Percentiles rank a stretch among this genome's conserved stretches.
phyloP scores from a whole-genome alignment of 2,329 filamentous ascomycete genomes.

The Beauveria pseudobassiana region DNA sequence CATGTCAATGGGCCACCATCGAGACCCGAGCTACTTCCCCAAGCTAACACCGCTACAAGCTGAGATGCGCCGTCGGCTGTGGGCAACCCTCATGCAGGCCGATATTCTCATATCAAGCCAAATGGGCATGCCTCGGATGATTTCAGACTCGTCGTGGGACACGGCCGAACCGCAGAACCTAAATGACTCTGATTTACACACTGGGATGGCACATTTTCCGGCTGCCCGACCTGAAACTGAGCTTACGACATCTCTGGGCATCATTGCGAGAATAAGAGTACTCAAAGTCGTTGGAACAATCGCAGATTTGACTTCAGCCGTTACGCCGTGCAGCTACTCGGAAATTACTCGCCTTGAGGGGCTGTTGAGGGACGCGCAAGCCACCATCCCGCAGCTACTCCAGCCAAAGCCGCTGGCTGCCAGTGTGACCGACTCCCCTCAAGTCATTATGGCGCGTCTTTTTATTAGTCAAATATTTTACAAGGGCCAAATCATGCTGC shows the following conservation, averaged over 20 bases:
- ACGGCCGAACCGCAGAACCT: constrained; percentile 27
- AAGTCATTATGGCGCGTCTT: not conserved
- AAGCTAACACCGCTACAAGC: not conserved
- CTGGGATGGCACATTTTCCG: not conserved
- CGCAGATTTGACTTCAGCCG: not conserved
- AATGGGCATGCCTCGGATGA: constrained; percentile 37
- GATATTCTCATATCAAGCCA: constrained; percentile 37
- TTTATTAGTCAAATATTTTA: not conserved
- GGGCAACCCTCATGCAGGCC: constrained; percentile 32
- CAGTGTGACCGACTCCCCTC: not conserved
- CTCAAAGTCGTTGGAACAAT: not conserved
- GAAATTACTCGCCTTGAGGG: not conserved
- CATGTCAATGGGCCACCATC: not conserved
- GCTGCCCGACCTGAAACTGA: not conserved
- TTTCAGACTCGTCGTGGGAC: constrained; percentile 32
- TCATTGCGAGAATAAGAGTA: not conserved
- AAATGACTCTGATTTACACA: not conserved
- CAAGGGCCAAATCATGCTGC: not conserved
- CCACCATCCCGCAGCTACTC: not conserved
- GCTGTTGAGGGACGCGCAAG: not conserved
- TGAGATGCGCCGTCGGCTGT: not conserved
- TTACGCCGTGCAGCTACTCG: not conserved
- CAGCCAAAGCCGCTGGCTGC: not conserved
- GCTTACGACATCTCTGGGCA: not conserved
- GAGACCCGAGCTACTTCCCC: not conserved